Evolutionary conservation across 768 basidiomycete species (phyloP).

Genomic region (Mrakia gelida): DNA sequence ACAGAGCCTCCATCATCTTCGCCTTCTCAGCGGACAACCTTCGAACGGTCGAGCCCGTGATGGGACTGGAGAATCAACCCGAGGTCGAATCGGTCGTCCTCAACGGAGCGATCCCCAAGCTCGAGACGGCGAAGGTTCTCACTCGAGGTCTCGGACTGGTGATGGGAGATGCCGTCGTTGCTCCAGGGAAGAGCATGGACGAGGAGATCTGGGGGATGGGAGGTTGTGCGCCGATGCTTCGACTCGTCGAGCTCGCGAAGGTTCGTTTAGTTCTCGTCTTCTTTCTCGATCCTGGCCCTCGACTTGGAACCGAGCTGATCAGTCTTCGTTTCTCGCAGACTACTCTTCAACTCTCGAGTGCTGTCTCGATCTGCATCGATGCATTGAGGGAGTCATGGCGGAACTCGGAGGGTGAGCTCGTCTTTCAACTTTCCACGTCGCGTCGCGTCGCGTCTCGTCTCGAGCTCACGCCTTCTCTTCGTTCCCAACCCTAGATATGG

Average conservation of each 20-base stretch:
- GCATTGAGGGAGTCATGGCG: constrained; percentile 81
- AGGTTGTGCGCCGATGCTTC: constrained; percentile 67
- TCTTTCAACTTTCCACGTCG: background rate
- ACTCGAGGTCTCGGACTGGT: constrained; percentile 25
- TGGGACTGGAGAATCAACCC: background rate
- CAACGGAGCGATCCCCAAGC: constrained; percentile 26
- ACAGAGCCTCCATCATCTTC: constrained; percentile 33
- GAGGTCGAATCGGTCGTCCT: constrained; percentile 24
- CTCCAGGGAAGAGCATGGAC: constrained; percentile 62
- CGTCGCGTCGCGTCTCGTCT: background rate
- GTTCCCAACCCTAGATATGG: constrained; percentile 60
- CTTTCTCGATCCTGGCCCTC: background rate
- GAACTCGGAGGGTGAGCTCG: constrained; percentile 60
- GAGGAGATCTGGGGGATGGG: constrained; percentile 75
- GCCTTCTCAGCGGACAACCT: constrained; percentile 32
- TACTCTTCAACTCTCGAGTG: constrained; percentile 67
- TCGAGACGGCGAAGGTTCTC: constrained; percentile 7
- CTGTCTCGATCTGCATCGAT: constrained; percentile 68
- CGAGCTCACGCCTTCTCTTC: background rate
- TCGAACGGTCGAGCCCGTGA: constrained; percentile 31
- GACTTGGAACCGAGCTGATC: background rate
- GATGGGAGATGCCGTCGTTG: constrained; percentile 57
- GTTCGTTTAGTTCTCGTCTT: constrained; percentile 44
- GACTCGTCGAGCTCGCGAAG: constrained; percentile 69
- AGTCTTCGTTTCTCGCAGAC: constrained; percentile 50